phyloP scores from a whole-genome alignment of 2,329 filamentous ascomycete genomes.

The Aspergillus aculeatinus region DNA sequence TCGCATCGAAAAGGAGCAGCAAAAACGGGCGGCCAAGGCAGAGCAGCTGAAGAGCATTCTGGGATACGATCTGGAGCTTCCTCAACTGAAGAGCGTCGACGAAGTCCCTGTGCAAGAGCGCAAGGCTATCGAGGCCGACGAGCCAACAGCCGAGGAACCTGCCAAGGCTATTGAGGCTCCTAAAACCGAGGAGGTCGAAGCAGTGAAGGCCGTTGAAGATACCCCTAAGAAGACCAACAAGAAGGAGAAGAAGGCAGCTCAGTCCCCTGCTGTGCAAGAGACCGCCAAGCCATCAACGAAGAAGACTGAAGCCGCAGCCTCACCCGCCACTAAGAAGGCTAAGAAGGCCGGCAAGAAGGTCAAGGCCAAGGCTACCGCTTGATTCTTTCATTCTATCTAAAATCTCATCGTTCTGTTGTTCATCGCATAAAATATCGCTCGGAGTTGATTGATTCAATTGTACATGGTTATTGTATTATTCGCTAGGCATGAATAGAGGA shows the following conservation, averaged over 20 bases:
- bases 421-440: constrained; percentile 13
- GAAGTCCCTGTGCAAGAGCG: constrained; percentile 48
- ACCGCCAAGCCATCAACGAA: constrained; percentile 23
- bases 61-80: constrained; percentile 79
- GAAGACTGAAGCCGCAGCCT: constrained; percentile 5
- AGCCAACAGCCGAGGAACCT: constrained; percentile 21
- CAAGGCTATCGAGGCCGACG: constrained; percentile 35
- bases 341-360: constrained; percentile 23
- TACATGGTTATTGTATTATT: constrained; percentile 2
- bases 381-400: constrained; percentile 1
- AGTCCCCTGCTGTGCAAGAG: constrained; percentile 21
- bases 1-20: constrained; percentile 71
- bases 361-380: constrained; percentile 34
- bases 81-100: constrained; percentile 65
- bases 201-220: constrained; percentile 26
- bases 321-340: constrained; percentile 13
- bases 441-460: constrained; percentile 10
- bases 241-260: constrained; percentile 28
- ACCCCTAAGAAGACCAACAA: constrained; percentile 38
- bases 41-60: constrained; percentile 71
- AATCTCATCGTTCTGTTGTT: constrained; percentile 7
- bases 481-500: background rate
- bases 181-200: constrained; percentile 20
- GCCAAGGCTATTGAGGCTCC: constrained; percentile 33
- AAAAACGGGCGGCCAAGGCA: constrained; percentile 66